A percentile compares a stretch with the other conserved stretches of the same genome.
Conservation (phyloP, 1,139 yeast species). For the Kodamaea suecica region DNA sequence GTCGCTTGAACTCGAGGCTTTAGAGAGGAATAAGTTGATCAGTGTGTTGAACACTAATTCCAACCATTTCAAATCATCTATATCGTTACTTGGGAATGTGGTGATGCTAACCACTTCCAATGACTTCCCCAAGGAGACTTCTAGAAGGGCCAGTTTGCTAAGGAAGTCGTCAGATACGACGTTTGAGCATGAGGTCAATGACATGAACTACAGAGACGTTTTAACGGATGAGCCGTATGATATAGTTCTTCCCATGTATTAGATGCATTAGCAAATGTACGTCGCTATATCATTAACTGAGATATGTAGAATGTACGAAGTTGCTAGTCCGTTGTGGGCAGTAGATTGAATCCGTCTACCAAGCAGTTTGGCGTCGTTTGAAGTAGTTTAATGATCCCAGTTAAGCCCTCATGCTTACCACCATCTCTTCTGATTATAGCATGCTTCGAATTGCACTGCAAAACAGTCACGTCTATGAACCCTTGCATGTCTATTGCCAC, state of each 20-base stretch:
- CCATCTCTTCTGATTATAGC: too few relatives aligned
- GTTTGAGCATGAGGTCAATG: constrained; percentile 15
- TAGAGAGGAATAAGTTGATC: constrained; percentile 16
- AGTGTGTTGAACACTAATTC: constrained; percentile 8
- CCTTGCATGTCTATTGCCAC: too few relatives aligned
- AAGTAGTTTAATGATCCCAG: too few relatives aligned
- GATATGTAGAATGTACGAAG: too few relatives aligned
- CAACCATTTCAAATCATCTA: constrained; percentile 5
- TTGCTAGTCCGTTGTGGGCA: too few relatives aligned
- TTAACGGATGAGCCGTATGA: constrained; percentile 23
- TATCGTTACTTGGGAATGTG: constrained; percentile 26
- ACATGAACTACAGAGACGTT: constrained; percentile 19
- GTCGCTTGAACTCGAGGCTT: constrained; percentile 25
- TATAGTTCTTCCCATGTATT: neutral
- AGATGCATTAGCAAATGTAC: too few relatives aligned
- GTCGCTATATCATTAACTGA: too few relatives aligned
- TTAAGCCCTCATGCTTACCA: too few relatives aligned
- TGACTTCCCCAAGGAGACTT: neutral
- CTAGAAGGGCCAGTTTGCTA: neutral
- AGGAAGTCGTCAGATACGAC: neutral
- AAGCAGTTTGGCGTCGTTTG: too few relatives aligned
- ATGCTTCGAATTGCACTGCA: too few relatives aligned
- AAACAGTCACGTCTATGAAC: too few relatives aligned
- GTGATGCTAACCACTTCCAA: constrained; percentile 19
- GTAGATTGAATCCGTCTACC: too few relatives aligned